phyloP scores from a whole-genome alignment of 805 yeast genomes.

The Maudiozyma barnettii region DNA sequence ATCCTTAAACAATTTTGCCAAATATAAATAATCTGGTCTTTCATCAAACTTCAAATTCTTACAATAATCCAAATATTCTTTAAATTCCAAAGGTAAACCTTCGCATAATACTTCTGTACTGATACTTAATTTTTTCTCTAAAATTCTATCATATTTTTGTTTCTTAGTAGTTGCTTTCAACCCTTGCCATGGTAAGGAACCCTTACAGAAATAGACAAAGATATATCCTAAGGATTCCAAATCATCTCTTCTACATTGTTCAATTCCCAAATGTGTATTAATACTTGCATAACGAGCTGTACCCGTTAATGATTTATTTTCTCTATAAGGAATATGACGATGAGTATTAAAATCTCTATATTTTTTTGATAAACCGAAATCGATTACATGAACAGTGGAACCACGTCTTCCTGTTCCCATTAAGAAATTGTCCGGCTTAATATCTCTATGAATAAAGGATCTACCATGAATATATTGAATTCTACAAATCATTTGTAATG shows the following conservation, averaged over 20 bases:
- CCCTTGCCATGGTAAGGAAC: conserved; percentile 98
- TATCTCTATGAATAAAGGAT: conserved; percentile 80
- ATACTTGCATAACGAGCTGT: conserved; percentile 97
- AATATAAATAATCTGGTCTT: conserved; percentile 87
- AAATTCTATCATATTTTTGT: conserved; percentile 92
- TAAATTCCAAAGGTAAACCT: conserved; percentile 88
- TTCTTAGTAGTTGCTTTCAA: conserved; percentile 96
- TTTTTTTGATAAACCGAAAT: conserved; percentile 89
- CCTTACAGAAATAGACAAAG: conserved; percentile 87
- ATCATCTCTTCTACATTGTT: conserved; percentile 94
- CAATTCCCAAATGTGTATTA: conserved; percentile 94
- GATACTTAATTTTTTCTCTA: conserved; percentile 91
- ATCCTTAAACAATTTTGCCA: conserved; percentile 86
- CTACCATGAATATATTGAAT: conserved; percentile 94
- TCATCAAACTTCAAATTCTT: conserved; percentile 91
- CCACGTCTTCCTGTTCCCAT: conserved; percentile 92
- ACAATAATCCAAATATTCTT: conserved; percentile 80
- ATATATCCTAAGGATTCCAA: conserved; percentile 93
- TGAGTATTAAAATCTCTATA: conserved; percentile 92
- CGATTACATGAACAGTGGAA: conserved; percentile 90
- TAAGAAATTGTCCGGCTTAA: conserved; percentile 77
- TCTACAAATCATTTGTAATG: conserved; percentile 90
- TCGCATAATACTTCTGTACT: conserved; percentile 83
- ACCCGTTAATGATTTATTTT: conserved; percentile 93
- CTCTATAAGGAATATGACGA: conserved; percentile 92